Evolutionary conservation across 2,329 filamentous ascomycete genomes (phyloP).

Genomic region (Talaromyces amestolkiae): DNA sequence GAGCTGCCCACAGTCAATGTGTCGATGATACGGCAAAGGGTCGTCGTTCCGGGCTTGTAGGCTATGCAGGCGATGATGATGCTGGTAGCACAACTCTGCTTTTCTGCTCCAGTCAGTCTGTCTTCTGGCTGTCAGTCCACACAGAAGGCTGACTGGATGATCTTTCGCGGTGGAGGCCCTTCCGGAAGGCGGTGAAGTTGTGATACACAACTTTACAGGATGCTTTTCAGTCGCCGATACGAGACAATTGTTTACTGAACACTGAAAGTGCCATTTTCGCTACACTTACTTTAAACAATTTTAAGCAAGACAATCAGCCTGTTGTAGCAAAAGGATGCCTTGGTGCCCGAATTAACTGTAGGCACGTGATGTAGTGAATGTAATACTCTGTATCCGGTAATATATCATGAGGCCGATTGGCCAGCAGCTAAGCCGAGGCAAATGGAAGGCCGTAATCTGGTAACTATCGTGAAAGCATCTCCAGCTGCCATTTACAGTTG

Average conservation of each 20-base stretch:
- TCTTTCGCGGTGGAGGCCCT: not conserved
- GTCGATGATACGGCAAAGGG: not conserved
- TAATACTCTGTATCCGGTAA: not conserved
- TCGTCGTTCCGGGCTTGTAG: not conserved
- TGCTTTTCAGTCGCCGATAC: not conserved
- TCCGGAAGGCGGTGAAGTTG: slow-evolving; percentile 3
- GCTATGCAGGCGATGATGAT: not conserved
- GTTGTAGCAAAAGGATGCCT: not conserved
- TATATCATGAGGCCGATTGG: not conserved
- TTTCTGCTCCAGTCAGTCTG: not conserved
- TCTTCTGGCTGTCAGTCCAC: not conserved
- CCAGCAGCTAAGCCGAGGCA: slow-evolving; percentile 8
- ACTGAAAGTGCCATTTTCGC: not conserved
- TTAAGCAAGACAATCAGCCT: not conserved
- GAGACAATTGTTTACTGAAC: not conserved
- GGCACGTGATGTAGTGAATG: not conserved
- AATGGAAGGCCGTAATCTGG: slow-evolving; percentile 3
- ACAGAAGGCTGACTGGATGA: not conserved
- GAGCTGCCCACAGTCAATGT: not conserved
- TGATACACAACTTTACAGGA: not conserved
- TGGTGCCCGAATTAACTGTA: not conserved
- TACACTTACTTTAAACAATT: not conserved
- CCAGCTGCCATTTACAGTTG: not conserved
- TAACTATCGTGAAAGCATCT: not conserved
- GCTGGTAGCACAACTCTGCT: not conserved